These are phyloP conservation scores for Cutaneotrichosporon sp. DNA, from an alignment of 1,284 basidiomycete genomes.

Conservation along the genomic window DNA sequence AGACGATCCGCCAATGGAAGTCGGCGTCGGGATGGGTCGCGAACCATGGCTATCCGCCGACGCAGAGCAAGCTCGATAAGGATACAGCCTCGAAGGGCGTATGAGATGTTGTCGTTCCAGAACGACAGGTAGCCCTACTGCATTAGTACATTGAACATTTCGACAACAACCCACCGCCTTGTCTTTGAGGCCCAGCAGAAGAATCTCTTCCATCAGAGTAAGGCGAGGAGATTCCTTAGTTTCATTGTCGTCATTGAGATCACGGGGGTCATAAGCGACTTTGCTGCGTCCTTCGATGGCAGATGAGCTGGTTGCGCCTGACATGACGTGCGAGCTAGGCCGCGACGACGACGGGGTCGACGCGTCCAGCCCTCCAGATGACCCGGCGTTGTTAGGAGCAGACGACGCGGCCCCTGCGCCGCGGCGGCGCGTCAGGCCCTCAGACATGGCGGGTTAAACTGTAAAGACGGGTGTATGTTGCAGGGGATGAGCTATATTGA, in stretches of 20 bases:
- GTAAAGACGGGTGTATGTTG: no score
- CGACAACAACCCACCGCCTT: constrained; percentile 64
- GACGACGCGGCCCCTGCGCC: constrained; percentile 34
- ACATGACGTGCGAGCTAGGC: constrained; percentile 5
- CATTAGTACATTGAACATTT: neutral
- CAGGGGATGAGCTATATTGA: no score
- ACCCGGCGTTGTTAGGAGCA: constrained; percentile 3
- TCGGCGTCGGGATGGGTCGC: constrained; percentile 72
- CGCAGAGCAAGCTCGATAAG: constrained; percentile 88
- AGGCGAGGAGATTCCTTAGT: constrained; percentile 70
- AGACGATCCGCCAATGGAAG: constrained; percentile 73
- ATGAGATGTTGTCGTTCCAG: constrained; percentile 98
- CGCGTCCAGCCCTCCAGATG: constrained; percentile 10
- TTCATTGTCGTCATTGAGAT: constrained; percentile 73
- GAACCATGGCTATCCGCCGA: constrained; percentile 78
- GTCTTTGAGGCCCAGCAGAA: constrained; percentile 85
- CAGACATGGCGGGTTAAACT: constrained; percentile 44
- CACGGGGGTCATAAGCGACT: constrained; percentile 90
- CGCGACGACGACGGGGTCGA: constrained; percentile 10
- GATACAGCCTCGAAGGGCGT: constrained; percentile 89
- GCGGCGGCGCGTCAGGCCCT: constrained; percentile 45
- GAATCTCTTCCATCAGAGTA: constrained; percentile 95
- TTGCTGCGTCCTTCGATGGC: constrained; percentile 75
- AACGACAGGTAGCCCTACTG: constrained; percentile 94
- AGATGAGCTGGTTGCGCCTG: constrained; percentile 51